These are phyloP conservation scores for Solanum paucissectum DNA, from an alignment of 257 asterid genomes.

Conservation along the genomic window DNA sequence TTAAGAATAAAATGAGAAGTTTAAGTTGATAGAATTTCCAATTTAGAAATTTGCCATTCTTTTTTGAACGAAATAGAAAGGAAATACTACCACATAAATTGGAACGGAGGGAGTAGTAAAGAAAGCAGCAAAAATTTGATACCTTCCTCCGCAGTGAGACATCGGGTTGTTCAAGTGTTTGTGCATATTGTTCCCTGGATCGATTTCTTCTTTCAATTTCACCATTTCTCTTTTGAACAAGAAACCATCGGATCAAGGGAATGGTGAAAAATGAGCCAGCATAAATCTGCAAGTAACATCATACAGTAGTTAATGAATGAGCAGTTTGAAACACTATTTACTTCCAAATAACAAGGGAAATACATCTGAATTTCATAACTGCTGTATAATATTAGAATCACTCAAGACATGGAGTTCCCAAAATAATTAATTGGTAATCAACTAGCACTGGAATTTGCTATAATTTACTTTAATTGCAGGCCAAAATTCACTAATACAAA, in stretches of 20 bases:
- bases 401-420: neutral
- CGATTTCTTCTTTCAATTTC: conserved; percentile 54
- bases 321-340: neutral
- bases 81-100: neutral
- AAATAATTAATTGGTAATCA: neutral
- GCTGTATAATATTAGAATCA: neutral
- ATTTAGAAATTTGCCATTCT: neutral
- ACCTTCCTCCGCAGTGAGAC: conserved; percentile 79
- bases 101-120: neutral
- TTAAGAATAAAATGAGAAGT: neutral
- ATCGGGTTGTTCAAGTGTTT: conserved; percentile 72
- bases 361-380: neutral
- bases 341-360: neutral
- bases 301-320: neutral
- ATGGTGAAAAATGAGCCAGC: conserved; percentile 96
- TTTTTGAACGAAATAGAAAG: neutral
- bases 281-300: conserved; percentile 52
- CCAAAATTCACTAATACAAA: neutral
- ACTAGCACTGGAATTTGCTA: neutral
- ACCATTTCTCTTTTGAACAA: conserved; percentile 51
- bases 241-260: conserved; percentile 75
- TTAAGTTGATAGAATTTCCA: neutral
- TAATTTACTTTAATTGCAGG: neutral
- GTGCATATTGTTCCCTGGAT: conserved; percentile 55
- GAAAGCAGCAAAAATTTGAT: neutral